Base-by-base conservation (phyloP, 805 yeast species). In the Yarrowia alimentaria region DNA sequence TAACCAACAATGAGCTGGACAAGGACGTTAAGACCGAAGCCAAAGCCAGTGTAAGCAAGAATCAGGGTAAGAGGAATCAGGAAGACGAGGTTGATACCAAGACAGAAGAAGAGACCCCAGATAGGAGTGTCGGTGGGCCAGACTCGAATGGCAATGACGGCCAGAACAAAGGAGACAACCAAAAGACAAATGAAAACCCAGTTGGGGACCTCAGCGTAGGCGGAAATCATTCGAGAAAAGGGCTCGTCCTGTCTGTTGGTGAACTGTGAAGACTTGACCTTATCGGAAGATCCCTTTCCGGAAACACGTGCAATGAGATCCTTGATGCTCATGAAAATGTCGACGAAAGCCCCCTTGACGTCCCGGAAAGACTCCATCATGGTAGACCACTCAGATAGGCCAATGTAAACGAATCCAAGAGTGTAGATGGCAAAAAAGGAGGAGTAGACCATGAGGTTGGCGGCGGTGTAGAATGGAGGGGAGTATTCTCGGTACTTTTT, bases 191-290 rank as follows among this genome's bases (percentile, higher is more conserved):
- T 51, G 24, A 76, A 83, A 85, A 88, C 81, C 81, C 81, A 79
- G 56, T 80, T 84, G 1, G 91, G 93, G 16, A 81, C 87, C 55
- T 83, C 87, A 21, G 73, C 73, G 62, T 82, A 82, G 6, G 51
- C 37, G 7, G 58, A 26, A 53, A 58, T 56, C 54, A 55, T 33
- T 22, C 54, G 51, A 11, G 55, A 47, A 43, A 51, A 54, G 16
- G 48, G 54, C 49, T 58, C 61, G 22, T 48, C 31, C 35, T 56
- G 47, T 24, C 53, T 43, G n/a, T 35, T 32, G 29, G 50, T 43
- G 31, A 43, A 34, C 47, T 51, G 38, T 14, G 53, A 47, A 9
- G 14, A 14, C 6, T 30, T 37, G 10, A 19, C 19, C 12, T 16
- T 24, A n/a, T 22, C 20, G 8, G 14, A 13, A 4, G 26, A 8